Conservation (phyloP, 805 yeast genomes). For the Brettanomyces nanus region DNA sequence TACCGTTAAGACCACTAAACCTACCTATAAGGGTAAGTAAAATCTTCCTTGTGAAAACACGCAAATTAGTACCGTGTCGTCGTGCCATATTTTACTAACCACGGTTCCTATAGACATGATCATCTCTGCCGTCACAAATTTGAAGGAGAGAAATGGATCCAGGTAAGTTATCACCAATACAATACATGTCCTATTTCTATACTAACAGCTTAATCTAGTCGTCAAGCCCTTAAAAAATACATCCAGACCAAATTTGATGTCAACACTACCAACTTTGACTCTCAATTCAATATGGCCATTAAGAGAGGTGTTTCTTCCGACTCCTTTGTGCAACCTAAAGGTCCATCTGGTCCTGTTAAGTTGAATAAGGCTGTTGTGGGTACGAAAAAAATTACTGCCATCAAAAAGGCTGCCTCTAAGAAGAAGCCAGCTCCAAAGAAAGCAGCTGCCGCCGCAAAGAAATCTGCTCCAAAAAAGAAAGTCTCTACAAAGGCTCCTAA, state of each 20-base stretch:
- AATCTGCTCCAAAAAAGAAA: slow-evolving; percentile 22
- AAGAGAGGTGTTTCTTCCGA: slow-evolving; percentile 76
- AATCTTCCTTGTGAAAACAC: background rate
- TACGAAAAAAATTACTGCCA: slow-evolving; percentile 19
- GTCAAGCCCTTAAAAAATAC: slow-evolving; percentile 83
- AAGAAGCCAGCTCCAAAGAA: slow-evolving; percentile 24
- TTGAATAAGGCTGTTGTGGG: slow-evolving; percentile 36
- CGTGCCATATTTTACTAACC: too few species aligned
- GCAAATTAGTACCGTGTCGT: too few species aligned
- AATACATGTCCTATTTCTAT: background rate
- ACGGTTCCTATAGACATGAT: slow-evolving; percentile 40
- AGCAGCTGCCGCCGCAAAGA: slow-evolving; percentile 19
- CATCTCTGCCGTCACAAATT: slow-evolving; percentile 56
- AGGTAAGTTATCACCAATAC: slow-evolving; percentile 36
- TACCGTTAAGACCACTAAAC: slow-evolving; percentile 27
- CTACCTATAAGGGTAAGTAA: slow-evolving; percentile 40
- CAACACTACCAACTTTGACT: slow-evolving; percentile 59
- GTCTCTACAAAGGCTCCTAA: slow-evolving; percentile 24
- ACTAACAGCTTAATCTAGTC: slow-evolving; percentile 30
- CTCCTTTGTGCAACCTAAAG: slow-evolving; percentile 77
- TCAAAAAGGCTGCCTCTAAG: slow-evolving; percentile 20
- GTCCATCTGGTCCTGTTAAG: slow-evolving; percentile 82
- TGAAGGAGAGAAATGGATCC: slow-evolving; percentile 77
- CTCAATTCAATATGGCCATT: slow-evolving; percentile 68
- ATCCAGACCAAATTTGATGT: slow-evolving; percentile 56